Percentiles rank a stretch among this genome's conserved stretches.
These are phyloP conservation scores for Thelonectria rubi DNA, from an alignment of 2,329 filamentous ascomycete species.

Conservation along the genomic window DNA sequence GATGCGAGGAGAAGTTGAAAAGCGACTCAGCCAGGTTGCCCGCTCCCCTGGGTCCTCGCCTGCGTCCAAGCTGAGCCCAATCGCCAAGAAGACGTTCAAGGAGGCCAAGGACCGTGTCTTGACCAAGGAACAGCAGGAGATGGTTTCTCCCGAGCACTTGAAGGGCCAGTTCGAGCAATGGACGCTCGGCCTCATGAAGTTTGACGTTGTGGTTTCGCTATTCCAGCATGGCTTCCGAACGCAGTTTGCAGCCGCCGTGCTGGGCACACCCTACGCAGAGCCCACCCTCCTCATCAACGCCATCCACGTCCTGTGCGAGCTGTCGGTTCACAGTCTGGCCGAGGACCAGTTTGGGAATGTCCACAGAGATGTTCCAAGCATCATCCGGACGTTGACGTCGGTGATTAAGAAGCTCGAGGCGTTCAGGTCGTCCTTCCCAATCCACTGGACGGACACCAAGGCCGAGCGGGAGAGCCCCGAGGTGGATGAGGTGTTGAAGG, in stretches of 20 bases:
- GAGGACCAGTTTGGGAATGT: constrained; percentile 90
- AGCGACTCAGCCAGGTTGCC: constrained; percentile 54
- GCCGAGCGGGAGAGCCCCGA: constrained; percentile 66
- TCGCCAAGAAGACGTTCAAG: constrained; percentile 60
- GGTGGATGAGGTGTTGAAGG: constrained; percentile 74
- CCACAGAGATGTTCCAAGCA: constrained; percentile 78
- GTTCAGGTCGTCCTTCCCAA: constrained; percentile 66
- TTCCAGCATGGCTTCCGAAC: constrained; percentile 77
- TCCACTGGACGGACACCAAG: constrained; percentile 83
- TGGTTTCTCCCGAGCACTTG: constrained; percentile 60
- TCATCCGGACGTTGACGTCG: constrained; percentile 76
- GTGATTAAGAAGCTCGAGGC: constrained; percentile 75
- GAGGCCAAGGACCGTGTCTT: constrained; percentile 59
- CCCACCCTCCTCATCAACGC: constrained; percentile 75
- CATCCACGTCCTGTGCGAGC: constrained; percentile 71
- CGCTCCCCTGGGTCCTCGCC: constrained; percentile 60
- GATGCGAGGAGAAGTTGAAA: constrained; percentile 56
- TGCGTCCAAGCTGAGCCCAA: constrained; percentile 58
- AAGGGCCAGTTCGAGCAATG: constrained; percentile 58
- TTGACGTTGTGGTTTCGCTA: constrained; percentile 68
- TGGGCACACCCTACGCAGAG: constrained; percentile 78
- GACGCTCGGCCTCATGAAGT: constrained; percentile 55
- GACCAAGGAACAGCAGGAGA: constrained; percentile 63
- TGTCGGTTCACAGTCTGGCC: constrained; percentile 76
- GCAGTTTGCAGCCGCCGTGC: constrained; percentile 71